phyloP scores from a whole-genome alignment of 208 protist species.

The Trypanosomatidae sp. region DNA sequence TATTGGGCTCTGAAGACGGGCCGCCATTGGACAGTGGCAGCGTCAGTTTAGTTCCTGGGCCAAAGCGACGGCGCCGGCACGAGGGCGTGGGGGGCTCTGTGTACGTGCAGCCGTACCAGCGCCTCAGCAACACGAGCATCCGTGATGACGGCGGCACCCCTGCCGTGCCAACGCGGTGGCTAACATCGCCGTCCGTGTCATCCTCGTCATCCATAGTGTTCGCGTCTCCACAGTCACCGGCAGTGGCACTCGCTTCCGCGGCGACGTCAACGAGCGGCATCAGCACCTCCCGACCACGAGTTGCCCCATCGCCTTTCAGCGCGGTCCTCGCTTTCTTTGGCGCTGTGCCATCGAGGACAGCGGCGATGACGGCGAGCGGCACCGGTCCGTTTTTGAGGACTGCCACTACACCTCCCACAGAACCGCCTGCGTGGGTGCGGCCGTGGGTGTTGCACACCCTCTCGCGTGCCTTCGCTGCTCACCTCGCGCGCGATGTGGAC shows the following conservation, averaged over 20 bases:
- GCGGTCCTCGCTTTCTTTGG: conserved; percentile 2
- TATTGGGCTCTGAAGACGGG: not conserved
- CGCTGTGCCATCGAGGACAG: not conserved
- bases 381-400: not conserved
- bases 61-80: conserved; percentile 9
- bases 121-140: not conserved
- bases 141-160: not conserved
- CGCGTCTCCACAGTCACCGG: conserved; percentile 15
- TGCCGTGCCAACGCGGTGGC: not conserved
- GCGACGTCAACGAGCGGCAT: not conserved
- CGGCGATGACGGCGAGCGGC: not conserved
- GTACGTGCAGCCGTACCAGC: not conserved
- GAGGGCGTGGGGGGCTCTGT: not conserved
- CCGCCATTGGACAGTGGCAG: not conserved
- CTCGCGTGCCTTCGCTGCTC: conserved; percentile 5
- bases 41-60: conserved; percentile 9
- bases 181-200: conserved; percentile 14
- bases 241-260: conserved; percentile 3
- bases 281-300: not conserved
- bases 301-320: conserved; percentile 4
- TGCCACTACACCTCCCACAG: not conserved
- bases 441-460: conserved; percentile 7
- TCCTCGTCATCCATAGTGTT: conserved; percentile 7
- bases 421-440: not conserved
- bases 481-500: conserved; percentile 13